Evolutionary conservation across 139 green algal genomes (phyloP).

Genomic region (Chlamydomonas urium): DNA sequence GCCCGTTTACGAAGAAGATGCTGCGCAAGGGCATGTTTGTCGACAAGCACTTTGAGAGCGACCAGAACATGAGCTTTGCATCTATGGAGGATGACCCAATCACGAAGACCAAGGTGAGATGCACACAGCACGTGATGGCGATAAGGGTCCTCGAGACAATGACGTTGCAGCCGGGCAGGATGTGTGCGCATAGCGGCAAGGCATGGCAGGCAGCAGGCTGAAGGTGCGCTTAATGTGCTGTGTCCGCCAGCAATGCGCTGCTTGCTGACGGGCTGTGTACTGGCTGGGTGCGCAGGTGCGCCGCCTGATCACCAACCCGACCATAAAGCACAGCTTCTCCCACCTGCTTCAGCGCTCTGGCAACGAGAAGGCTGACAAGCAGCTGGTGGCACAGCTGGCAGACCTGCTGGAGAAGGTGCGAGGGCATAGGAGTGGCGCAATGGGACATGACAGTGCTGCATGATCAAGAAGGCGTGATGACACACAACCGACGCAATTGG

Average conservation of each 20-base stretch:
- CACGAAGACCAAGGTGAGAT: constrained; percentile 59
- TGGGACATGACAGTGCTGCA: no score
- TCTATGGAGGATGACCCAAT: constrained; percentile 74
- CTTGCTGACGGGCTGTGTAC: no score
- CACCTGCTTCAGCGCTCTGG: constrained; percentile 39
- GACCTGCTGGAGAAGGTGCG: constrained; percentile 85
- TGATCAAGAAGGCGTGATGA: no score
- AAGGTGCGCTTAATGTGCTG: no score
- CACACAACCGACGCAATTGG: no score
- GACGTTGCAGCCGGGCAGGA: no score
- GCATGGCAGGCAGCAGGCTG: no score
- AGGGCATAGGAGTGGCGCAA: not conserved
- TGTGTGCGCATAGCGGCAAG: no score
- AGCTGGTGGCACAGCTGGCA: constrained; percentile 48
- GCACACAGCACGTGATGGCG: no score
- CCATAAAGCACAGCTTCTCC: constrained; percentile 65
- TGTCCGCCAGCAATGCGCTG: no score
- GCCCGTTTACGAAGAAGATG: constrained; percentile 20
- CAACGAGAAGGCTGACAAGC: not conserved
- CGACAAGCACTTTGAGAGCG: constrained; percentile 79
- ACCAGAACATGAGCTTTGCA: constrained; percentile 71
- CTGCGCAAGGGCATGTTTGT: constrained; percentile 36
- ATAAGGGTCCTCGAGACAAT: no score
- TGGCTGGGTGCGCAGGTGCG: constrained; percentile 53
- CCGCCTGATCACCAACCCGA: constrained; percentile 70